Percentiles rank a stretch among this genome's conserved stretches.
Evolutionary conservation across 345 rosid genomes (phyloP).

Genomic region (Bretschneidera sinensis): DNA sequence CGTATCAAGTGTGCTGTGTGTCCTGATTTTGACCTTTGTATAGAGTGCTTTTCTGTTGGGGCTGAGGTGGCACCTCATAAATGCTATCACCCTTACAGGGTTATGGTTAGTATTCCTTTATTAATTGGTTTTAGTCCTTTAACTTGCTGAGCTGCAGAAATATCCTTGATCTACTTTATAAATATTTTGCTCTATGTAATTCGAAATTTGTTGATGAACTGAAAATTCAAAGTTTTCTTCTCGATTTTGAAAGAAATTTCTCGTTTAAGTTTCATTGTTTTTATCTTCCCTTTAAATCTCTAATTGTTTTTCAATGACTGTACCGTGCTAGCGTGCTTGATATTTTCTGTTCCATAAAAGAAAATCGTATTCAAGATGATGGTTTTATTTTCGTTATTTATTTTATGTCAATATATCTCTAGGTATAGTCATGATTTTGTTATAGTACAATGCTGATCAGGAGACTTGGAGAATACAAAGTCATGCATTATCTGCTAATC

Average conservation of each 20-base stretch:
- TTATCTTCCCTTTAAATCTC: neutral
- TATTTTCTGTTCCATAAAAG: neutral
- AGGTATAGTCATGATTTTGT: neutral
- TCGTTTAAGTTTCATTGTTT: neutral
- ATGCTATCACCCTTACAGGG: slow-evolving; percentile 78
- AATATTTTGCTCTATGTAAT: neutral
- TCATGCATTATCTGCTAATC: neutral
- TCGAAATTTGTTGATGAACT: neutral
- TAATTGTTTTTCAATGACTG: too few relatives aligned
- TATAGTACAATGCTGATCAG: slow-evolving; percentile 4
- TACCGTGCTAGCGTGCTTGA: neutral
- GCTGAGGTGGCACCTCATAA: slow-evolving; percentile 91
- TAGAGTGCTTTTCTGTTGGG: slow-evolving; percentile 95
- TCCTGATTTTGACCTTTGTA: slow-evolving; percentile 94
- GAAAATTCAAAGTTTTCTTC: neutral
- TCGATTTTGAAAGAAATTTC: neutral
- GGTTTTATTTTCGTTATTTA: neutral
- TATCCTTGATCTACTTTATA: neutral
- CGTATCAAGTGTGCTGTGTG: slow-evolving; percentile 90
- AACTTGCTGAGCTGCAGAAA: neutral
- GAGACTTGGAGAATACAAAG: neutral
- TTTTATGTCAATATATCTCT: neutral
- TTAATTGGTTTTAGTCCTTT: neutral
- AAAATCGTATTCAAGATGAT: neutral
- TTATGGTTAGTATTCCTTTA: slow-evolving; percentile 66